Percentiles rank a stretch among this genome's conserved stretches.
phyloP scores from a whole-genome alignment of 352 stramenopile genomes.

The Phytophthora pistaciae region DNA sequence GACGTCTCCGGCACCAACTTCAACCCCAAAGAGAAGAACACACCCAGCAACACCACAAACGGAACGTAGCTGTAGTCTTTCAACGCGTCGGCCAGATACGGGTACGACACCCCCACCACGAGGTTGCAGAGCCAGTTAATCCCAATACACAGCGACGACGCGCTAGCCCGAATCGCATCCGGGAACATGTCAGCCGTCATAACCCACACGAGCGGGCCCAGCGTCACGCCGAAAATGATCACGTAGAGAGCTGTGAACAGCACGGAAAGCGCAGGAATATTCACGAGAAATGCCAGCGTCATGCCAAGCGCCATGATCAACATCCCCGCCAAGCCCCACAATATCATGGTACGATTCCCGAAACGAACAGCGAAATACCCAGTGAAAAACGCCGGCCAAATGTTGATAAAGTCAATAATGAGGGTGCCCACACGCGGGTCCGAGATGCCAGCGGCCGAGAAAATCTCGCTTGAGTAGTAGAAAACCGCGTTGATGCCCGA shows the following conservation, averaged over 20 bases:
- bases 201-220: conserved; percentile 31
- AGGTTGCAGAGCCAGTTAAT: conserved; percentile 69
- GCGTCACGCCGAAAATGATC: conserved; percentile 34
- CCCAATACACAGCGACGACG: conserved; percentile 32
- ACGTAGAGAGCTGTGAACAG: conserved; percentile 54
- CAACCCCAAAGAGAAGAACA: conserved; percentile 53
- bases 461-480: conserved; percentile 57
- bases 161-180: conserved; percentile 27
- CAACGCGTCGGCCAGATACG: conserved; percentile 54
- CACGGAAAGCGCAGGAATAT: conserved; percentile 60
- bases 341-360: conserved; percentile 64
- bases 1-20: conserved; percentile 67
- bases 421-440: conserved; percentile 35
- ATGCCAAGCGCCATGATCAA: conserved; percentile 56
- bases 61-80: conserved; percentile 50
- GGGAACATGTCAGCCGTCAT: conserved; percentile 37
- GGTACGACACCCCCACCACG: conserved; percentile 61
- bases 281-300: conserved; percentile 48
- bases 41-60: conserved; percentile 52
- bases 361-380: conserved; percentile 51
- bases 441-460: conserved; percentile 41
- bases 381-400: conserved; percentile 32
- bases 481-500: conserved; percentile 54
- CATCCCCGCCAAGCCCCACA: conserved; percentile 54
- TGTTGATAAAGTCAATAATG: conserved; percentile 36